Evolutionary conservation across 352 stramenopile species (phyloP), one percentile per base, ranked within the genome.

Genomic region (Aphanomyces cochlioides): DNA sequence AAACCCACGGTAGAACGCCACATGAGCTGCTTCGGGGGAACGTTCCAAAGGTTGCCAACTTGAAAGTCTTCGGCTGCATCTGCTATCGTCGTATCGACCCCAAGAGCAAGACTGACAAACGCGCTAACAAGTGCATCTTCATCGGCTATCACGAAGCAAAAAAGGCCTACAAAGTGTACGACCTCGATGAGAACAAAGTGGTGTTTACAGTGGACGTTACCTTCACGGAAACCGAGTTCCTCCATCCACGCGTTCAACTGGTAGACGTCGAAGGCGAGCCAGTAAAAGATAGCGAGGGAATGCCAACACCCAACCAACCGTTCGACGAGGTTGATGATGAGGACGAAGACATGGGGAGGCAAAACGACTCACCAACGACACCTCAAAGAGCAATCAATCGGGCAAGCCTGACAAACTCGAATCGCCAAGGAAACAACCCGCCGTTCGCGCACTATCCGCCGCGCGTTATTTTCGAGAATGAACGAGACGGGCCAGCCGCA

Each of bases 101-200:
- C 13, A 7, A 28, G 28, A 40, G 12, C 15, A 79, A 78, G 50
- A 28, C 73, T 3, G 61, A 78, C 19, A 47, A 58, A 5, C 73
- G 77, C 37, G 64, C 56, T 7, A 76, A 71, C 54, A 56, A 75
- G 6, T 78, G 56, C 47, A 67, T 70, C 1, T 74, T 76, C 36
- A 4, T 79, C 39, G 76, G 72, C n/a, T 76, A 79, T 54, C 47
- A 59, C 17, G 71, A 67, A 12, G 19, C 10, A 37, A 47, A 45
- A 2, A 75, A 77, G 41, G 68, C 48, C 28, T 79, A 79, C 64
- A 43, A 66, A 39, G 47, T 73, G 0, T 69, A 28, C 17, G 57
- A 70, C 40, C 17, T 69, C 5, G 45, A 41, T 38, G 41, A n/a
- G 34, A 72, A 72, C n/a, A 69, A 60, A 10, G n/a, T 73, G 4